phyloP scores from a whole-genome alignment of 2,329 filamentous ascomycete species.

The Phoma sp. region DNA sequence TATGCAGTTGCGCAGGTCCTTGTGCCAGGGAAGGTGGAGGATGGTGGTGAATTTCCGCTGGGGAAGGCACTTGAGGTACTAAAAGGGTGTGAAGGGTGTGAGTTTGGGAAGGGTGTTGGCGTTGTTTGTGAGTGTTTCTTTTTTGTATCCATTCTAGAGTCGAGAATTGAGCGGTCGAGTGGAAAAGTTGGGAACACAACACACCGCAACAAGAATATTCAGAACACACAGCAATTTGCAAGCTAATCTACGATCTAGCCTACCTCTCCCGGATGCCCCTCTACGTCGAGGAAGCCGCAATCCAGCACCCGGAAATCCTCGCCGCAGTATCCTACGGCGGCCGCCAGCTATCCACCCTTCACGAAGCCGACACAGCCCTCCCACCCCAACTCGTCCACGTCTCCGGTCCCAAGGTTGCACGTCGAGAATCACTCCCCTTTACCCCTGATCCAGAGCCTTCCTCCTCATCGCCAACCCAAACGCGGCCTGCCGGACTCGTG shows the following conservation, averaged over 20 bases:
- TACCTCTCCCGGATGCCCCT: conserved; percentile 42
- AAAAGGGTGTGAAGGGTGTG: conserved; percentile 33
- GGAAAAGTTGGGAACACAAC: not conserved
- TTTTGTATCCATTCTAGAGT: not conserved
- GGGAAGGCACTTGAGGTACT: conserved; percentile 35
- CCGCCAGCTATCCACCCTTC: conserved; percentile 36
- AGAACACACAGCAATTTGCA: not conserved
- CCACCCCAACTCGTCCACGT: conserved; percentile 43
- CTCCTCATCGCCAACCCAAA: conserved; percentile 11
- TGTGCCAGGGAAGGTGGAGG: conserved; percentile 40
- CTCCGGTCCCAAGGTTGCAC: conserved; percentile 27
- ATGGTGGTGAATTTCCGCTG: conserved; percentile 44
- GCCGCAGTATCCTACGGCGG: conserved; percentile 44
- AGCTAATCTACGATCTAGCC: conserved; percentile 24
- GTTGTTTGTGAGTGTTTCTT: conserved; percentile 38
- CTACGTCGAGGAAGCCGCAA: conserved; percentile 41
- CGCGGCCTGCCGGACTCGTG: conserved; percentile 19
- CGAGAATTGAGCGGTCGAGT: not conserved
- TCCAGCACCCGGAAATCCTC: conserved; percentile 35
- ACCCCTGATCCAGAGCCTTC: conserved; percentile 19
- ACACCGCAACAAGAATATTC: not conserved
- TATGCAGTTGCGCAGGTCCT: conserved; percentile 67
- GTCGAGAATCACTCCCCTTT: conserved; percentile 34
- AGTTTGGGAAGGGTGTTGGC: conserved; percentile 35
- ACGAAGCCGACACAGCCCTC: conserved; percentile 18